Evolutionary conservation across 306 rosid genomes (phyloP), one percentile per base, ranked within the genome.

Genomic region (Quercus wislizeni): DNA sequence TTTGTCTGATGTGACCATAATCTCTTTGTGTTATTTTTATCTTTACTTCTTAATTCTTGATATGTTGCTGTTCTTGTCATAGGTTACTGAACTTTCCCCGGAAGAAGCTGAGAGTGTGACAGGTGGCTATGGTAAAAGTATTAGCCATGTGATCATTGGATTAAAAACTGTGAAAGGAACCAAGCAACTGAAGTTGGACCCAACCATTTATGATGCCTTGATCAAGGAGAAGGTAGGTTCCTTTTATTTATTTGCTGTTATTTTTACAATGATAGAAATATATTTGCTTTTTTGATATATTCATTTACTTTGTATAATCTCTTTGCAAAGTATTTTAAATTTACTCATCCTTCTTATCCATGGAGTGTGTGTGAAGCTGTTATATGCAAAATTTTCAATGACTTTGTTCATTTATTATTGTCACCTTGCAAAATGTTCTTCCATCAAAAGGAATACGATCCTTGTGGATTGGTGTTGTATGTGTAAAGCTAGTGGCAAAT

Each of bases 91-190:
- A 81, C 96, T 95, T 80, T 89, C 99, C 41, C 99, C 99, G 0
- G 99, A 95, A 85, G 99, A 95, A 90, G 78, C 93, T 13, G 99
- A 95, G 82, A 95, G 98, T 61, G 83, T 95, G 28, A 90, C 94
- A 0, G 98, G 98, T 25, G 98, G 99, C 74, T 95, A 95, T 86
- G 99, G 99, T 21, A 95, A 95, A 89, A 92, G 96, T 85, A 95
- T 95, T 65, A 95, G 98, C 93, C 97, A 95, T 81, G 99, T 95
- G 74, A 92, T 92, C 55, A 89, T 95, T 85, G 99, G 98, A 61
- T 83, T 95, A 65, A 95, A 95, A 86, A 95, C 98, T 6, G 97
- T 92, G 13, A 95, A 92, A 89, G 99, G 99, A 82, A 95, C 98
- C 68, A 95, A 92, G 86, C 98, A 95, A 82, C 85, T 92, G 72